Evolutionary conservation across 176 grass and related monocot genomes (phyloP), one percentile per base, ranked within the genome.

Genomic region (Juncus inflexus): DNA sequence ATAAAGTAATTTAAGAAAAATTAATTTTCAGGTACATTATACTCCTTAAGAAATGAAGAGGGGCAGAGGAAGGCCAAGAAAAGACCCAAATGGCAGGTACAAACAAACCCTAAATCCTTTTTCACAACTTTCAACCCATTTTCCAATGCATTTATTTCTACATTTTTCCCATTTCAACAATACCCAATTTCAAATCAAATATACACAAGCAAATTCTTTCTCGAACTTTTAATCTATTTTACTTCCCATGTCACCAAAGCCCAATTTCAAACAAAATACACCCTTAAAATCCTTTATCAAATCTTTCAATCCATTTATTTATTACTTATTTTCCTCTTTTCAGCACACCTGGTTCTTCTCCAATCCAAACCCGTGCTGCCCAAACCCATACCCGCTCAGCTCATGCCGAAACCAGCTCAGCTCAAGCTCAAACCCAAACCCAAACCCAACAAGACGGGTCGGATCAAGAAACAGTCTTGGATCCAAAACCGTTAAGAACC

Each of bases 401-500:
- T 28, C 19, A 28, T 28, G 19, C 19, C 19, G 19, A 28, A 28
- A 28, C 19, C 19, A 28, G 19, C 19, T 28, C 19, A 28, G 19
- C 19, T 16, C 45, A 37, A 51, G 37, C 43, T 4, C 39, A 45
- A 28, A 71, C 55, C 52, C 67, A 59, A 71, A 37, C 43, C 9
- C 39, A 45, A 28, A 71, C 55, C 52, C 67, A 59, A 71, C 52
- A 41, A 19, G 68, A 71, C 35, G 43, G 54, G 36, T 71, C 76
- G 61, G 79, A 84, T 61, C 83, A 74, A 36, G 83, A 83, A 76
- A 9, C 9, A 47, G 90, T 70, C 9, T 64, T 95, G 45, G 90
- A 95, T 40, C 58, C 81, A 35, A 87, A 90, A 56, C 90, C 90
- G 40, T 74, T 95, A 61, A 66, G 86, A 70, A 84, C 90, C 12